Conservation (phyloP, 1,284 basidiomycete species). For the Mixia osmundae region DNA sequence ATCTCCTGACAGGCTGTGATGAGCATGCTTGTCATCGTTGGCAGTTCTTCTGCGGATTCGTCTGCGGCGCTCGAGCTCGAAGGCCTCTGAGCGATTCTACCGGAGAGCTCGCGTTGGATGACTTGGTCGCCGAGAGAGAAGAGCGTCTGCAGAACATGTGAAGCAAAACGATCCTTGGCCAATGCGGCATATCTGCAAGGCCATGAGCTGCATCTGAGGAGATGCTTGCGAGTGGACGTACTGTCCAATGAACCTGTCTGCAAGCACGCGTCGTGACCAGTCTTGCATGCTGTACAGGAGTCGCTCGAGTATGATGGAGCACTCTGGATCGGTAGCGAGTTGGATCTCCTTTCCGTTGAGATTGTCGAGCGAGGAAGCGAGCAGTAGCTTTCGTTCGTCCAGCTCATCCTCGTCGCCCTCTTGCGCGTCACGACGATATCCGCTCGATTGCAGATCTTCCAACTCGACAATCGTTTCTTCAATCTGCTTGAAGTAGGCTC, state of each 20-base stretch:
- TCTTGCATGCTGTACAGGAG: slow-evolving; percentile 81
- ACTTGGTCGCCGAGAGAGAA: slow-evolving; percentile 44
- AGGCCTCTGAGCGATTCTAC: slow-evolving; percentile 17
- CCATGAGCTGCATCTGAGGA: neutral
- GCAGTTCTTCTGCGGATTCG: slow-evolving; percentile 34
- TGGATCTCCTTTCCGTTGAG: slow-evolving; percentile 66
- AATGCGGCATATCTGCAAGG: slow-evolving; percentile 32
- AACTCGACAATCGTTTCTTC: slow-evolving; percentile 16
- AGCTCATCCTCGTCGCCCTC: slow-evolving; percentile 14
- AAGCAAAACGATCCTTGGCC: slow-evolving; percentile 58
- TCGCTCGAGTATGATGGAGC: slow-evolving; percentile 62
- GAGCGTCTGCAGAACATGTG: slow-evolving; percentile 75
- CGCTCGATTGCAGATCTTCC: slow-evolving; percentile 8
- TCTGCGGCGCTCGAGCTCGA: slow-evolving; percentile 27
- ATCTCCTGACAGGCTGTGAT: slow-evolving; percentile 37
- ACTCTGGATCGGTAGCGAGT: slow-evolving; percentile 74
- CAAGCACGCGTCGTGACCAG: slow-evolving; percentile 62
- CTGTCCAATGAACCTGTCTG: slow-evolving; percentile 62
- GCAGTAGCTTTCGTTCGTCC: slow-evolving; percentile 44
- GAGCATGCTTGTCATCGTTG: slow-evolving; percentile 43
- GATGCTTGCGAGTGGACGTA: slow-evolving; percentile 32
- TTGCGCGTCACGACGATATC: slow-evolving; percentile 3
- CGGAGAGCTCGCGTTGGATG: slow-evolving; percentile 48
- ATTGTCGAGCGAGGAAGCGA: slow-evolving; percentile 57
- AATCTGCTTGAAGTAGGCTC: slow-evolving; percentile 18